These are phyloP conservation scores for Penicillium polonicum DNA, from an alignment of 2,329 filamentous ascomycete genomes.

Conservation along the genomic window DNA sequence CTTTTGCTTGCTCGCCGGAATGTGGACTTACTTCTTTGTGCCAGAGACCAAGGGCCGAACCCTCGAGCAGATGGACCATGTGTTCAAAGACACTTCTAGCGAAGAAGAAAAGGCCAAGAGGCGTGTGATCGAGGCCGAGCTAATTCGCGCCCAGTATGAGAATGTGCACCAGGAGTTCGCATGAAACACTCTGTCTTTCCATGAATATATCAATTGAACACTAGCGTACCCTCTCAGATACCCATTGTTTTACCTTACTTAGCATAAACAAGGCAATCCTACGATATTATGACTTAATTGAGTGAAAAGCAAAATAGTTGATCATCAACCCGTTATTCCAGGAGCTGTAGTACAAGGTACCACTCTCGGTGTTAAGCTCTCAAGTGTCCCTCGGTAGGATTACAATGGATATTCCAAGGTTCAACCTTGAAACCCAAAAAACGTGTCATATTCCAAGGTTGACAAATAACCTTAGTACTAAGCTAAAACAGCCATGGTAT, in stretches of 20 bases:
- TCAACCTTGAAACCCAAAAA: background rate
- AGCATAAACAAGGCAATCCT: background rate
- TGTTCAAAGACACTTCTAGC: constrained; percentile 42
- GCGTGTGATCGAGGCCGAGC: constrained; percentile 33
- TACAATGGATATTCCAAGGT: background rate
- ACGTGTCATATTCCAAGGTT: background rate
- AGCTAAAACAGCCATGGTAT: constrained; percentile 6
- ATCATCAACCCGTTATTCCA: background rate
- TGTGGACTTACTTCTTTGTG: constrained; percentile 56
- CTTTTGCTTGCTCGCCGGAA: constrained; percentile 51
- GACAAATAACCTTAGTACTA: background rate
- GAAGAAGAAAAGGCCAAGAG: constrained; percentile 33
- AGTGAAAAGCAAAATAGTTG: background rate
- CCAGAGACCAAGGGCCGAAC: constrained; percentile 59
- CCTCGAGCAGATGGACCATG: constrained; percentile 56
- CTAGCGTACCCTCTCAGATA: background rate
- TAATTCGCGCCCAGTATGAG: constrained; percentile 20
- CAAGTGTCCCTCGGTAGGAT: background rate
- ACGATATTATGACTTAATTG: background rate
- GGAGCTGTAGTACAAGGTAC: constrained; percentile 13
- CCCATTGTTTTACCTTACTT: background rate
- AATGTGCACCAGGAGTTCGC: constrained; percentile 15
- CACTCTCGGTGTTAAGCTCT: constrained; percentile 4
- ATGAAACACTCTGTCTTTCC: background rate
- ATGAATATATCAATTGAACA: background rate